Evolutionary conservation across 352 stramenopile genomes (phyloP).

Genomic region (Thraustochytrium sp.): DNA sequence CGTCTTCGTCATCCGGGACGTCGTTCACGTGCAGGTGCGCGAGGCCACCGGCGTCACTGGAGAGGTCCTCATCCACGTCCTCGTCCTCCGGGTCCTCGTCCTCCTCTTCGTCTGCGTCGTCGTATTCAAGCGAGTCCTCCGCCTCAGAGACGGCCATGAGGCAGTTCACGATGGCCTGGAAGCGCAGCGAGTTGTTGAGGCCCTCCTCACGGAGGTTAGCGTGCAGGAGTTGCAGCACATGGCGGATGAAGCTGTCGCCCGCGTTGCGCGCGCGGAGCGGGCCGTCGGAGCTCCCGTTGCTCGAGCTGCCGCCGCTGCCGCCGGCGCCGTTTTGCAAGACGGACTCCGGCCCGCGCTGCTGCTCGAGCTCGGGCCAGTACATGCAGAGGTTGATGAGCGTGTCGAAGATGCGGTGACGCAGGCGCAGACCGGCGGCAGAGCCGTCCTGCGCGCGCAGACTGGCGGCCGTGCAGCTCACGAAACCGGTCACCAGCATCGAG

Average conservation of each 20-base stretch:
- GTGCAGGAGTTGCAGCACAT: not conserved
- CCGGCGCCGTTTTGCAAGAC: not conserved
- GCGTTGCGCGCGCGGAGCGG: not conserved
- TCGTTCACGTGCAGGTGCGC: not conserved
- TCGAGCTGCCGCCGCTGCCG: not conserved
- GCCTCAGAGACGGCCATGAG: not conserved
- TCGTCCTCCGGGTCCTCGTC: not conserved
- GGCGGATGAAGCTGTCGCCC: not conserved
- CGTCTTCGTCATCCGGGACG: not conserved
- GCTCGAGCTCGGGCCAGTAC: not conserved
- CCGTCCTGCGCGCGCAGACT: not conserved
- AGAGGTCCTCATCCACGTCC: not conserved
- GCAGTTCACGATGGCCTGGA: not conserved
- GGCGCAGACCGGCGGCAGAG: not conserved
- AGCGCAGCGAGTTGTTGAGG: not conserved
- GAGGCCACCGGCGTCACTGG: not conserved
- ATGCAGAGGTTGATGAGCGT: not conserved
- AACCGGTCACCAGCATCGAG: not conserved
- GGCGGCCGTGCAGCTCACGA: conserved; percentile 22
- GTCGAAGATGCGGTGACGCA: not conserved
- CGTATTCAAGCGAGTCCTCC: not conserved
- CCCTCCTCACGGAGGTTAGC: not conserved
- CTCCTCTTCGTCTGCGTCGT: conserved; percentile 19
- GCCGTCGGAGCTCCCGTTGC: not conserved
- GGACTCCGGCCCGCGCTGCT: not conserved